A percentile compares a stretch with the other conserved stretches of the same genome.
These are phyloP conservation scores for Tausonia pullulans DNA, from an alignment of 1,284 basidiomycete species.

Conservation along the genomic window DNA sequence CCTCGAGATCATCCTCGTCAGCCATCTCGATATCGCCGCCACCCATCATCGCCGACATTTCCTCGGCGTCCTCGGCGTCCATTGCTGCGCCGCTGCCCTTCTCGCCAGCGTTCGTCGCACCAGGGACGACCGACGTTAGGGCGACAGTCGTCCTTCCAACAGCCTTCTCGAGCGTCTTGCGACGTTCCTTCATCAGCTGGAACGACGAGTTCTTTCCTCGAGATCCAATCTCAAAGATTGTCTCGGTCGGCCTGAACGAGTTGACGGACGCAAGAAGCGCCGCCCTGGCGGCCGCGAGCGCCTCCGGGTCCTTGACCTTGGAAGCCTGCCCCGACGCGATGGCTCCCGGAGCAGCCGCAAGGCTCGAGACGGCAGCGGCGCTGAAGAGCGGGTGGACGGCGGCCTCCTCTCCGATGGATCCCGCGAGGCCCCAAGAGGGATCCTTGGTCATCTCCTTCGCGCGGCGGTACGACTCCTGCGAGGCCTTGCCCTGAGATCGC, in stretches of 20 bases:
- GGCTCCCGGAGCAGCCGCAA: background rate
- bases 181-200: constrained; percentile 75
- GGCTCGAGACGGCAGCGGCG: background rate
- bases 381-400: constrained; percentile 52
- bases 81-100: constrained; percentile 9
- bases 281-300: constrained; percentile 47
- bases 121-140: constrained; percentile 21
- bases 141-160: constrained; percentile 20
- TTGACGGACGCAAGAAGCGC: constrained; percentile 64
- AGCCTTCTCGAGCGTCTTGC: constrained; percentile 57
- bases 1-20: constrained; percentile 54
- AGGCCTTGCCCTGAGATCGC: constrained; percentile 81
- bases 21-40: constrained; percentile 50
- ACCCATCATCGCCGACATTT: constrained; percentile 26
- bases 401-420: constrained; percentile 49
- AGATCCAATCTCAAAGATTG: constrained; percentile 79
- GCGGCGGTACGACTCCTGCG: constrained; percentile 69
- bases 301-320: constrained; percentile 27
- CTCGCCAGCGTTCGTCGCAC: constrained; percentile 16
- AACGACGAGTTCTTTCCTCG: constrained; percentile 57
- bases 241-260: constrained; percentile 76
- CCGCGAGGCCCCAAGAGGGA: constrained; percentile 52
- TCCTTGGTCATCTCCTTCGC: constrained; percentile 78
- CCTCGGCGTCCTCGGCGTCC: constrained; percentile 29
- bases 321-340: constrained; percentile 30